Evolutionary conservation across 2,329 filamentous ascomycete genomes (phyloP).

Genomic region (Paecilomyces dactylethromorphus): DNA sequence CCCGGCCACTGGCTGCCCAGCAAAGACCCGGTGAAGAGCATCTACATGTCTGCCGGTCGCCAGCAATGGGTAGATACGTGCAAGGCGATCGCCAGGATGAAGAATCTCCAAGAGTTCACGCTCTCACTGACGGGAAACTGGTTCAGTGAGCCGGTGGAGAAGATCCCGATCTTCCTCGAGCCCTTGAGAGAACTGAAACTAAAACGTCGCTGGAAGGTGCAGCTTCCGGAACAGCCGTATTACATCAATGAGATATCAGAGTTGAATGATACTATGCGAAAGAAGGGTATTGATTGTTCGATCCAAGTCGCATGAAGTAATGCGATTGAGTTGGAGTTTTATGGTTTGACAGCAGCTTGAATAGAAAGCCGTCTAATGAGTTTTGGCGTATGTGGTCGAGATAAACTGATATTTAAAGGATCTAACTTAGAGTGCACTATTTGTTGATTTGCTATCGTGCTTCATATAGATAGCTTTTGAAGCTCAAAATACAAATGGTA

Average conservation of each 20-base stretch:
- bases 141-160: slow-evolving; percentile 31
- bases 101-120: slow-evolving; percentile 21
- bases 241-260: slow-evolving; percentile 23
- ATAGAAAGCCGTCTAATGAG: neutral
- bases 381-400: neutral
- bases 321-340: neutral
- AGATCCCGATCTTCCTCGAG: slow-evolving; percentile 28
- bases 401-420: neutral
- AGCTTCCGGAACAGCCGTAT: slow-evolving; percentile 27
- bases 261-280: slow-evolving; percentile 22
- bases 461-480: neutral
- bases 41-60: slow-evolving; percentile 31
- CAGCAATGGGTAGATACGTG: slow-evolving; percentile 33
- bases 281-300: slow-evolving; percentile 26
- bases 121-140: slow-evolving; percentile 26
- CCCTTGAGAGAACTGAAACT: slow-evolving; percentile 22
- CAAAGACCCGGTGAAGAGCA: slow-evolving; percentile 31
- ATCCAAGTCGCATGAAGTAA: slow-evolving; percentile 10
- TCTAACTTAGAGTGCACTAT: neutral
- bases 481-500: neutral
- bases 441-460: neutral
- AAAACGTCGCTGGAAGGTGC: slow-evolving; percentile 20
- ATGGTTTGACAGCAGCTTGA: neutral
- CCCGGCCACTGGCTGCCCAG: slow-evolving; percentile 34
- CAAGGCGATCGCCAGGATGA: slow-evolving; percentile 17